Conservation (phyloP, 106 monocot species). For the Phalaenopsis aphrodite region DNA sequence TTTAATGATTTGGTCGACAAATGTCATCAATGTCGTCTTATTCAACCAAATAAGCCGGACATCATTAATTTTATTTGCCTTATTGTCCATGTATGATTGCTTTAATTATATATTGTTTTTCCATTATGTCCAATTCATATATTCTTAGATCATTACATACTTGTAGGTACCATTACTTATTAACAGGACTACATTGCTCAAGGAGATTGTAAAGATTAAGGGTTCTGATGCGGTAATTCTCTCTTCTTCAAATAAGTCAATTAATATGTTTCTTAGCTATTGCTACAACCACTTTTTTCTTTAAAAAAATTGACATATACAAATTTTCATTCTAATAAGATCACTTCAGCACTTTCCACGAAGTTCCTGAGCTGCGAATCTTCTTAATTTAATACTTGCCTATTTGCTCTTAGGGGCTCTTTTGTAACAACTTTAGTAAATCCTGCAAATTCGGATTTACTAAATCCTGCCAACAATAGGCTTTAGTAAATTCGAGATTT, state of each 20-base stretch:
- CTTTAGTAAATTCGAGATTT: too few species aligned
- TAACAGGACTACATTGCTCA: conserved; percentile 21
- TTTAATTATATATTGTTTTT: neutral
- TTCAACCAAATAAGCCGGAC: neutral
- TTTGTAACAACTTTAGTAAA: too few species aligned
- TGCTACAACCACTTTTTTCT: neutral
- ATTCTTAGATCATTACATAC: neutral
- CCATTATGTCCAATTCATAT: neutral
- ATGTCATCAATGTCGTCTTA: neutral
- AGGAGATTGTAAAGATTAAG: conserved; percentile 39
- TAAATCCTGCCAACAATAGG: too few species aligned
- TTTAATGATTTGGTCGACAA: neutral
- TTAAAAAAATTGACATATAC: neutral
- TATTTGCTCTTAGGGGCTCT: neutral
- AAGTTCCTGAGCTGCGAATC: neutral
- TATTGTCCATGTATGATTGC: neutral
- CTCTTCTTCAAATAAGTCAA: neutral
- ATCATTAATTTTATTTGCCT: neutral
- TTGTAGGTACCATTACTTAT: conserved; percentile 44
- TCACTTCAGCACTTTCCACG: neutral
- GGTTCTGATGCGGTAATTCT: conserved; percentile 25
- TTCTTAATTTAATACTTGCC: neutral
- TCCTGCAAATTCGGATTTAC: too few species aligned
- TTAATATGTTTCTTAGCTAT: neutral
- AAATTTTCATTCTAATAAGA: neutral